Evolutionary conservation across 2,329 filamentous ascomycete species (phyloP), one percentile per base, ranked within the genome.

Genomic region (Sclerotinia nivalis): DNA sequence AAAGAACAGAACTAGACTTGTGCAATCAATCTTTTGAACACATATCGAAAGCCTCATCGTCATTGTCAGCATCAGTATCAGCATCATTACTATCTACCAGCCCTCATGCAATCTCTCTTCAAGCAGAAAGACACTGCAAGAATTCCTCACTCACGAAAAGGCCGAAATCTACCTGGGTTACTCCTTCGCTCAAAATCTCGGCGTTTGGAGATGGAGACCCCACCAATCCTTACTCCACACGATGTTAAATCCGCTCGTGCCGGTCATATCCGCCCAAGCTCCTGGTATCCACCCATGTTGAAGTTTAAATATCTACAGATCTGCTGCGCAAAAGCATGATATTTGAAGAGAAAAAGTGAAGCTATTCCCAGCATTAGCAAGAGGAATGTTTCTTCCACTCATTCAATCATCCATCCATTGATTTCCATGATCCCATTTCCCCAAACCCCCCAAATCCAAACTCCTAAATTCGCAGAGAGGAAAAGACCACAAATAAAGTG

Each of bases 191-290:
- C 40, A 43, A 68, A 61, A 25, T 10, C n/a, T 68, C 66, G 66
- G 66, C 55, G 55, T 60, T 52, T 60, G 43, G 34, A 66, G 13
- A 47, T 62, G 60, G 60, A 64, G 60, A 68, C 66, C 40, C 66
- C 55, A 60, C 66, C 45, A 37, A n/a, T 37, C 47, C 7, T 18
- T 50, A 59, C 54, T 49, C 55, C 66, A 61, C 25, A 68, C 22
- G 2, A n/a, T 13, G 43, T 49, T 50, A 62, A 15, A 20, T 64
- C 60, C 60, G 60, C 60, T 50, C 60, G 45, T 50, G 31, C 60
- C 60, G 60, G 45, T 37, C 15, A 1, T 50, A 64, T 64, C 60
- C 60, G 60, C 60, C 60, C 45, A 64, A 50, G 31, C 28, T 50
- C 28, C 60, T 8, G 4, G 60, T 31, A 49, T 49, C 20, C 43